Evolutionary conservation across 2,329 filamentous ascomycete genomes (phyloP).

Genomic region (Teratosphaeria destructans): DNA sequence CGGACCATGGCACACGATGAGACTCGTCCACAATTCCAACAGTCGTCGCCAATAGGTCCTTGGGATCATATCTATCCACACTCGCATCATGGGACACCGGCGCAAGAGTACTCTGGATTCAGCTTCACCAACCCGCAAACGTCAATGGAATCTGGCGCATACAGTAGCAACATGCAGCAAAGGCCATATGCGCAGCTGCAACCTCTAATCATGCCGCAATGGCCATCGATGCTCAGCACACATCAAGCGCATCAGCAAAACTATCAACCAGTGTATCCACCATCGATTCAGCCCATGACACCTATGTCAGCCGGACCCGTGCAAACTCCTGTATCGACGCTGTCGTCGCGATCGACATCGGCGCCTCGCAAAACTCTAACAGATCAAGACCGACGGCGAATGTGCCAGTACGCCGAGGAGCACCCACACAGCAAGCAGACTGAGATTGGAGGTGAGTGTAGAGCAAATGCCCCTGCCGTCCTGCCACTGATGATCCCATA

Average conservation of each 20-base stretch:
- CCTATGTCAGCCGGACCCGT: conserved; percentile 41
- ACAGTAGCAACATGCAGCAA: conserved; percentile 46
- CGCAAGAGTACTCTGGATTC: conserved; percentile 57
- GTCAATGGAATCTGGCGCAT: conserved; percentile 42
- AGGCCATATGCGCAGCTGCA: conserved; percentile 47
- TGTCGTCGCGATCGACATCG: conserved; percentile 31
- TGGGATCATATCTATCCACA: conserved; percentile 32
- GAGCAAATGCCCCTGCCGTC: neutral
- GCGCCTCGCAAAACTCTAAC: conserved; percentile 61
- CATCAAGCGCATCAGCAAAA: conserved; percentile 44
- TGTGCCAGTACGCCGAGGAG: conserved; percentile 90
- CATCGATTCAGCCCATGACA: conserved; percentile 36
- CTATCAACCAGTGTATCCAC: conserved; percentile 52
- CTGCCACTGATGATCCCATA: conserved; percentile 30
- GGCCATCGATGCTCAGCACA: conserved; percentile 68
- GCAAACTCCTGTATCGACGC: conserved; percentile 42
- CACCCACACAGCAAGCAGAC: conserved; percentile 88
- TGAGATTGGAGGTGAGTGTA: conserved; percentile 70
- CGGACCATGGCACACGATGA: conserved; percentile 24
- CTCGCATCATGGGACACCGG: conserved; percentile 57
- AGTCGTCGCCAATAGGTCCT: conserved; percentile 14
- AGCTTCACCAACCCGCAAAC: conserved; percentile 55
- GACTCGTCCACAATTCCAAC: conserved; percentile 14
- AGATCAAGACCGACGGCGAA: conserved; percentile 76
- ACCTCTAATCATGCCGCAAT: conserved; percentile 64